These are phyloP conservation scores for Penicillium pancosmium DNA, from an alignment of 495 filamentous ascomycete genomes.

Conservation along the genomic window DNA sequence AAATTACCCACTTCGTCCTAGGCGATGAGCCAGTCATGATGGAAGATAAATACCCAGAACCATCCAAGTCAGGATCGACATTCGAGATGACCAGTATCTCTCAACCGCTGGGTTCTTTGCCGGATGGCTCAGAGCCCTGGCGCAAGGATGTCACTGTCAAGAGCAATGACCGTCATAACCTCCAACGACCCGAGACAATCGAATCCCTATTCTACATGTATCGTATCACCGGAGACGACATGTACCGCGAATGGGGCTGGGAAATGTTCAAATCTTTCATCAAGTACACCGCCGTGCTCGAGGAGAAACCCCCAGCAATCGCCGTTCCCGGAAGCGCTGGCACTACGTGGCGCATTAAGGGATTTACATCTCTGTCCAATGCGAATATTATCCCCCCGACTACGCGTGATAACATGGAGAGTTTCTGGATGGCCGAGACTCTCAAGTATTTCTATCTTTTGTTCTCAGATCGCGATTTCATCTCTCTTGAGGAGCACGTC, in stretches of 20 bases:
- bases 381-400: conserved; percentile 68
- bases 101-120: conserved; percentile 29
- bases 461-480: conserved; percentile 81
- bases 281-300: conserved; percentile 74
- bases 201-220: conserved; percentile 98
- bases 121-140: conserved; percentile 49
- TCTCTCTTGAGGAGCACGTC: conserved; percentile 83
- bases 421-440: conserved; percentile 97
- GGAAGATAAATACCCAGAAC: conserved; percentile 43
- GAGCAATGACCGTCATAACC: conserved; percentile 76
- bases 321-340: conserved; percentile 9
- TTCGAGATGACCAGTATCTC: conserved; percentile 39
- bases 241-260: conserved; percentile 97
- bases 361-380: conserved; percentile 81
- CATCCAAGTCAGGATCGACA: conserved; percentile 27
- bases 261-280: conserved; percentile 95
- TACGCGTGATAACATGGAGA: conserved; percentile 84
- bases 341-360: conserved; percentile 39
- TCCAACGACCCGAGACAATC: conserved; percentile 95
- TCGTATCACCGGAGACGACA: conserved; percentile 90
- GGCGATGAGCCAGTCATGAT: conserved; percentile 52
- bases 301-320: conserved; percentile 40
- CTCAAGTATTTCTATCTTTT: conserved; percentile 97
- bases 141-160: conserved; percentile 78
- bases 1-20: conserved; percentile 88